Evolutionary conservation across 805 yeast species (phyloP), one percentile per base, ranked within the genome.

Genomic region (Schizosaccharomyces cryophilus): DNA sequence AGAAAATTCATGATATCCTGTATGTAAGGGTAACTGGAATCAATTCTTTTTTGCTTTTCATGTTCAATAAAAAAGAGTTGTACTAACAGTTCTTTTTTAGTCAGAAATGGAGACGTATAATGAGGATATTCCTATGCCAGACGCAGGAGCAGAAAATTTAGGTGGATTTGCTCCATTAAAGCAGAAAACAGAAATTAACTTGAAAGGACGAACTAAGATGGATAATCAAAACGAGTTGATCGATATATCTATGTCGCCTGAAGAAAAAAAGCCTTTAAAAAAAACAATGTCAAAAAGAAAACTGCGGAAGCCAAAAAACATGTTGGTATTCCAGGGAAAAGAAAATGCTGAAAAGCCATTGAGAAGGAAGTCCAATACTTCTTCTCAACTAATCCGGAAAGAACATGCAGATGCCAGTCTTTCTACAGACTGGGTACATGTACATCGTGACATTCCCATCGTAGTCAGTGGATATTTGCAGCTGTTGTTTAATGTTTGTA

Each of bases 401-500:
- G 26, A 45, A 3, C 21, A 45, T n/a, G 26, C 21, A 45, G 51
- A 45, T n/a, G 21, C 51, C 9, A 24, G 21, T n/a, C 26, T 24
- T 51, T 17, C 35, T 24, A 11, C 13, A 9, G 29, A 51, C 9
- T 51, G 56, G 56, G 19, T 29, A 51, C 30, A 29, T 24, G 35
- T 51, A 13, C 66, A 66, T 48, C 65, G 65, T 21, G 64, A 65
- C 38, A 54, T 66, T 7, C 89, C 89, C 0, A 77, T 77, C 63
- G 75, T 80, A 11, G 66, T 82, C 19, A 79, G 83, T 29, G 66
- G 82, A 38, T 86, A 84, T 66, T 70, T 85, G 13, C 90, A 84
- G 66, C 73, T 86, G 1, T 61, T 78, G 1, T 76, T 83, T 70
- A 84, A 86, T 65, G 68, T 78, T 0, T 66, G 77, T 3, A 70